Conservation (phyloP, 2,329 filamentous ascomycete species). For the Chaetomium olivaceum region DNA sequence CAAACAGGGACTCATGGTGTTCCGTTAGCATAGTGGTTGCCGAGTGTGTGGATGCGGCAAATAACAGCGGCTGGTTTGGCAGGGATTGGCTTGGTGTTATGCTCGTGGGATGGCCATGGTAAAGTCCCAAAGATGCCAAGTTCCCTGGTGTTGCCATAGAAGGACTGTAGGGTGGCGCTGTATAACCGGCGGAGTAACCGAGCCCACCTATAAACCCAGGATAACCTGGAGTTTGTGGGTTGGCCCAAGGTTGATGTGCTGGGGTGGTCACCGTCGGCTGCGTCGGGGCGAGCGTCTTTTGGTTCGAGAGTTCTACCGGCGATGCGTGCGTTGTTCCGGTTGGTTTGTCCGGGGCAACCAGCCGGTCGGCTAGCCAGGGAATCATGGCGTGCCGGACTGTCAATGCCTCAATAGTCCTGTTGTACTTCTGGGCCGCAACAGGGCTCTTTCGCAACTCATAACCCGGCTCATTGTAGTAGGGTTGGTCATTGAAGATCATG, state of each 20-base stretch:
- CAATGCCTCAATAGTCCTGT: constrained; percentile 31
- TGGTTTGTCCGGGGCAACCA: constrained; percentile 2
- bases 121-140: not conserved
- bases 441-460: constrained; percentile 32
- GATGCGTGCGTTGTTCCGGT: not conserved
- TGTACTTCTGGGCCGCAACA: constrained; percentile 36
- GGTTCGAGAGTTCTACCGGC: not conserved
- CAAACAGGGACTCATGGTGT: not conserved
- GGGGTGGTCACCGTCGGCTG: too few species aligned
- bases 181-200: too few species aligned
- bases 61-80: not conserved
- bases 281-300: not conserved
- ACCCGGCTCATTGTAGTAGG: constrained; percentile 57
- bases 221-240: too few species aligned
- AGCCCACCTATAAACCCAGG: too few species aligned
- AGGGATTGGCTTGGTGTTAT: not conserved
- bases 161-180: too few species aligned
- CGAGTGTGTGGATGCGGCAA: not conserved
- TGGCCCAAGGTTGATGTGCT: not conserved
- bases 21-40: not conserved
- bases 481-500: constrained; percentile 57
- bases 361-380: constrained; percentile 32
- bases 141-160: too few species aligned
- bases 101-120: not conserved
- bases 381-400: constrained; percentile 38